These are phyloP conservation scores for Clitopilus hobsonii DNA, from an alignment of 768 basidiomycete genomes.

Conservation along the genomic window DNA sequence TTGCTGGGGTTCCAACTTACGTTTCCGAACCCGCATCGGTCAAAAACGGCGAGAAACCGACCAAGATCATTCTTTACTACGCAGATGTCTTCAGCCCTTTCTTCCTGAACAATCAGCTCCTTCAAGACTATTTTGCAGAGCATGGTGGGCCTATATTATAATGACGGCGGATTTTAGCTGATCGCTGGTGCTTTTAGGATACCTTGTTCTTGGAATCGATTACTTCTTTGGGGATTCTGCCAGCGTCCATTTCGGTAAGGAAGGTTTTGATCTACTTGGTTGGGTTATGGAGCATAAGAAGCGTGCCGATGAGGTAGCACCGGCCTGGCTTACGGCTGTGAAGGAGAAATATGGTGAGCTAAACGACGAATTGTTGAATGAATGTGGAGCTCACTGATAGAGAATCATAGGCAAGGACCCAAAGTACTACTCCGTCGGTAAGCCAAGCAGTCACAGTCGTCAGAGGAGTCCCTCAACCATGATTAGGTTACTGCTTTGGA, in stretches of 20 bases:
- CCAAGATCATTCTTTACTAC: conserved; percentile 53
- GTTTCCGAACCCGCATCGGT: conserved; percentile 36
- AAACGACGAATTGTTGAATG: neutral
- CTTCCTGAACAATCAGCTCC: conserved; percentile 50
- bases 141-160: conserved; percentile 42
- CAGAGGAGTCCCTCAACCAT: neutral
- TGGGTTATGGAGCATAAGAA: neutral
- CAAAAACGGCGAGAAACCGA: conserved; percentile 10
- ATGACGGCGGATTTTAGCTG: no score
- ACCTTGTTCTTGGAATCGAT: conserved; percentile 53
- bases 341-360: conserved; percentile 28
- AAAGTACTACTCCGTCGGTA: neutral
- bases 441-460: neutral
- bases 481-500: conserved; percentile 54
- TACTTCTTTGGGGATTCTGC: conserved; percentile 62
- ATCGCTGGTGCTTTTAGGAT: conserved; percentile 36
- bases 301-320: conserved; percentile 10
- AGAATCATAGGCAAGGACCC: neutral
- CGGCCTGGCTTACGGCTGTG: conserved; percentile 50
- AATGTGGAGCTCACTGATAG: neutral
- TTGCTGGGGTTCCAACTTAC: conserved; percentile 48
- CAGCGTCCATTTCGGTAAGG: conserved; percentile 25
- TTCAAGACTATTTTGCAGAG: conserved; percentile 63
- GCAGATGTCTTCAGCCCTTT: conserved; percentile 60
- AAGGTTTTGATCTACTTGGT: neutral